phyloP scores from a whole-genome alignment of 1,284 basidiomycete genomes.

The Trichosporon asahii region DNA sequence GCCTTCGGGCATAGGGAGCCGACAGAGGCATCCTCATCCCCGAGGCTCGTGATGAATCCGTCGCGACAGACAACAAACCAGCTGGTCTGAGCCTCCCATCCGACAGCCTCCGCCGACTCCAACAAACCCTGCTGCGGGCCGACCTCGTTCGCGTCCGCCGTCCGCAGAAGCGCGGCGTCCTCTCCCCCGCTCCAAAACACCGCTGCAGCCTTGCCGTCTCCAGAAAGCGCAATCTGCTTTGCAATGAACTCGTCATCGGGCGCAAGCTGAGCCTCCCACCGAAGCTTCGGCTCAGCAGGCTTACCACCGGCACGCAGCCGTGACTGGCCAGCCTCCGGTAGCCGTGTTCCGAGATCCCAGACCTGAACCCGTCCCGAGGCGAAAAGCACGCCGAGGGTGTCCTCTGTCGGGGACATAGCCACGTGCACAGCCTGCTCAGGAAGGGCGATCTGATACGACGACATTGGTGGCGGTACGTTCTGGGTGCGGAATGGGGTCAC shows the following conservation, averaged over 20 bases:
- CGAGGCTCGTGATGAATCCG: slow-evolving; percentile 27
- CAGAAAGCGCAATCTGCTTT: slow-evolving; percentile 38
- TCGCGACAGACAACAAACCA: slow-evolving; percentile 32
- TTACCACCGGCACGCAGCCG: slow-evolving; percentile 60
- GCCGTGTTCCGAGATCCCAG: slow-evolving; percentile 66
- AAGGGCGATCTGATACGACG: slow-evolving; percentile 63
- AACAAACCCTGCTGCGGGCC: slow-evolving; percentile 5
- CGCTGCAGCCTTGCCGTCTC: slow-evolving; percentile 32
- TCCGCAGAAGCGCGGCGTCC: slow-evolving; percentile 13
- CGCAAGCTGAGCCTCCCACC: slow-evolving; percentile 54
- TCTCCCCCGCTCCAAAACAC: slow-evolving; percentile 27
- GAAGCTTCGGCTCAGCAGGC: slow-evolving; percentile 56
- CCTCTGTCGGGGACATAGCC: slow-evolving; percentile 60
- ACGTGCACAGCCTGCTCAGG: slow-evolving; percentile 63
- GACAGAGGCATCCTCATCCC: slow-evolving; percentile 2
- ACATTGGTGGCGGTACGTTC: slow-evolving; percentile 95
- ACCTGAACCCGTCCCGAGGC: slow-evolving; percentile 57
- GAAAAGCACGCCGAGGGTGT: slow-evolving; percentile 67
- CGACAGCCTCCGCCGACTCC: slow-evolving; percentile 28
- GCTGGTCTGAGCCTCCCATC: slow-evolving; percentile 33
- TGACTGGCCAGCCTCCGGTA: slow-evolving; percentile 51
- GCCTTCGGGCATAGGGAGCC: slow-evolving; percentile 33
- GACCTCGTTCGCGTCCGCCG: slow-evolving; percentile 18
- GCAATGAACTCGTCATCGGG: slow-evolving; percentile 24
- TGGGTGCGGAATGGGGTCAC: slow-evolving; percentile 90